These are phyloP conservation scores for Taiozyma onychis DNA, from an alignment of 1,139 yeast genomes.

Conservation along the genomic window DNA sequence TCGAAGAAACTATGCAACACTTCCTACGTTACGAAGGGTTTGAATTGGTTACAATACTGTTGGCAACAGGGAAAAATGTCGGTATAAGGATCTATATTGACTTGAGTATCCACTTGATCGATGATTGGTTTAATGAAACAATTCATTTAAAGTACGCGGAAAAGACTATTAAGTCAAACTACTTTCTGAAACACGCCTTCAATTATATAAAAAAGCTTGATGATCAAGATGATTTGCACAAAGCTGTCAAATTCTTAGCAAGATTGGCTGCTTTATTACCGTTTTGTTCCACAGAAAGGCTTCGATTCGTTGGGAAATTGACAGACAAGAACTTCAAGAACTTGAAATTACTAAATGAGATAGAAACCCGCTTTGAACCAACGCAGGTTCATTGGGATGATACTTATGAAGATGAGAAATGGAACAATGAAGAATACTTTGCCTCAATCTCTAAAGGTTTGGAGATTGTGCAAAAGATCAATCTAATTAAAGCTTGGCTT, in stretches of 20 bases:
- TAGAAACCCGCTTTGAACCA: neutral
- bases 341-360: conserved; percentile 2
- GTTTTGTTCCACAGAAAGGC: conserved; percentile 8
- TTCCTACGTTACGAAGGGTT: conserved; percentile 7
- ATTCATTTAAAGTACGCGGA: conserved; percentile 1
- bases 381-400: conserved; percentile 1
- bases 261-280: conserved; percentile 8
- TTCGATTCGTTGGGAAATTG: conserved; percentile 9
- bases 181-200: conserved; percentile 7
- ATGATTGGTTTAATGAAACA: neutral
- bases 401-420: conserved; percentile 3
- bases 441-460: conserved; percentile 3
- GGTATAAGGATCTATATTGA: conserved; percentile 1
- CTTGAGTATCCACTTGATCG: conserved; percentile 3
- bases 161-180: conserved; percentile 2
- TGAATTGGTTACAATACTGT: conserved; percentile 1
- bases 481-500: conserved; percentile 8
- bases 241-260: conserved; percentile 1
- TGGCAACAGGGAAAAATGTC: neutral
- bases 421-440: neutral
- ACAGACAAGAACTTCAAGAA: conserved; percentile 2
- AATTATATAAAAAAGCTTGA: neutral
- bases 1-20: neutral
- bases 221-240: conserved; percentile 4
- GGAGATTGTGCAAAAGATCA: conserved; percentile 8